Evolutionary conservation across 1,284 basidiomycete genomes (phyloP), one percentile per base, ranked within the genome.

Genomic region (Earliella scabrosa): DNA sequence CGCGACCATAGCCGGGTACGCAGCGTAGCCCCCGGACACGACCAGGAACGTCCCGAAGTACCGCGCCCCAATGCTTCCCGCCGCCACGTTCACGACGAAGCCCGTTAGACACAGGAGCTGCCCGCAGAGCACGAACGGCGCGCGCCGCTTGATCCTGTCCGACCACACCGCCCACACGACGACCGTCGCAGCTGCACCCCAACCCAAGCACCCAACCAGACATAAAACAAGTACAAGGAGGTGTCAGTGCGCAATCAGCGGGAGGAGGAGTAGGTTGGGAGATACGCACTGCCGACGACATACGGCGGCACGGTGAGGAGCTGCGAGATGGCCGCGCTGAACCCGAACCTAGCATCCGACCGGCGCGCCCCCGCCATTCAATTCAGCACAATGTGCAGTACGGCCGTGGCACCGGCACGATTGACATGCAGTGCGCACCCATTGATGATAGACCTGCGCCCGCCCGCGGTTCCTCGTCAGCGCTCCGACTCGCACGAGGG

Each of bases 281-380:
- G 39, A 24, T 23, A 70, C 82, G 56, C 62, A 86, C 85, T 82
- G 0, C 84, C 84, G 52, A 81, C 73, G 26, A 85, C 68, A 64
- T 90, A 90, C 14, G 86, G 83, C 0, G 88, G 88, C 0, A 89
- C 81, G 0, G 86, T 88, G n/a, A 90, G 75, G 2, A 91, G 74
- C 61, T 90, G 85, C 54, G 80, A 84, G 56, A 86, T 75, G 0
- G 85, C 13, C 2, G 81, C 71, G 5, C 75, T 71, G 64, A 81
- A 81, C 4, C 84, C 86, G 52, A 88, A 88, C 26, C 81, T 84
- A 24, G 21, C 10, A 41, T 4, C 2, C 23, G 39, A 7, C 2
- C 21, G 9, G 21, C 16, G 21, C 23, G 39, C 23, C 20, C 23
- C n/a, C n/a, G n/a, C n/a, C n/a, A n/a, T n/a, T n/a, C n/a, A n/a